Base-by-base conservation (phyloP, 805 yeast genomes). In the Suhomyces xylopsoci region DNA sequence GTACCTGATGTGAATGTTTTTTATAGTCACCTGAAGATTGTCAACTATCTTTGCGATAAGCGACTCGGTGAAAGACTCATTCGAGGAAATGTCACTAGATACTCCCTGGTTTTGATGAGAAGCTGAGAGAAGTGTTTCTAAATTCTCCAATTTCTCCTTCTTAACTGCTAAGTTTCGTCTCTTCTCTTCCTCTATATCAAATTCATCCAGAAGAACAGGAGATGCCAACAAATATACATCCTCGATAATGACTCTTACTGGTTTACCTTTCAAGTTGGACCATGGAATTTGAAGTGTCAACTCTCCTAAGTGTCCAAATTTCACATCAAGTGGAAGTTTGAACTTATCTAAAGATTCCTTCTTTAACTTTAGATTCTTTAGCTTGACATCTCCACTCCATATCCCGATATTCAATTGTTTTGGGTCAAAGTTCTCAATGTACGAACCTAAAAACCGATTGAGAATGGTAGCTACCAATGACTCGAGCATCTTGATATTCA, bases 361-460 rank as follows among this genome's bases (percentile, higher is more conserved):
- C 70, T 89, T 90, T 54, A 94, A 75, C 52, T 85, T 80, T 55
- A 96, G 79, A 65, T 92, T 85, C 56, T 79, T 80, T 51, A 94
- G 76, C 65, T 89, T 89, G 28, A 92, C 98, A 74, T 94, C 98
- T 36, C 99, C 99, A 62, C 91, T 83, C 97, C 98, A 92, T 32
- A 94, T 91, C 5, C 98, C 99, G 51, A 94, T 92, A 61, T 94
- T 92, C 62, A 94, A 74, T 64, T 94, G 97, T 59, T 88, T 89
- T 15, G 98, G 91, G 71, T 94, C 99, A 68, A 94, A 94, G 70
- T 96, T 89, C 71, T 96, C 96, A 47, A 93, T 91, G 67, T 91
- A 90, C 28, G 83, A 77, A 1, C 90, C 90, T 43, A 85, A 66
- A 53, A 84, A 77, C 57, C 87, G 65, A 64, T 85, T 85, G 54